Base-by-base conservation (phyloP, 371 early-diverging fungal genomes). In the Apophysomyces sp. region DNA sequence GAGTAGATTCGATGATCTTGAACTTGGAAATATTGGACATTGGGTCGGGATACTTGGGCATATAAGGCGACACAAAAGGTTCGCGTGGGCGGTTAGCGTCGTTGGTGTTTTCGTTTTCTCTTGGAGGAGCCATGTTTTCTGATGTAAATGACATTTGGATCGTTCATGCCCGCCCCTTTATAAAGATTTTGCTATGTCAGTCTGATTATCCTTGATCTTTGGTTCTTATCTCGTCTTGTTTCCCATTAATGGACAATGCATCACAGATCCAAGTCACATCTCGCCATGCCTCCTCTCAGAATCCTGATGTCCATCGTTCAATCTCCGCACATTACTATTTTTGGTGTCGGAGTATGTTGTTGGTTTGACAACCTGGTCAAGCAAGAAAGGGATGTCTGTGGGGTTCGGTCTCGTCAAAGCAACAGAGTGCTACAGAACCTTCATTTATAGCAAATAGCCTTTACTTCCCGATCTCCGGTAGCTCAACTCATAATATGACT, bases 1-100 rank as follows among this genome's bases (percentile, higher is more conserved):
- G 77, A 3, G 95, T 95, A 0, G 93, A 92, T 67, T 95, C 96
- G 74, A 95, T 95, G 69, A 95, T 93, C 77, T 87, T 84, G 71
- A 94, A 95, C 81, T 94, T 92, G 63, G 83, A 81, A 26, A 94
- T 89, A 53, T 92, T 85, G 63, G 89, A 90, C 58, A 91, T 82
- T 52, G 86, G 85, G 78, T 93, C 92, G 52, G 86, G 77, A 57
- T 71, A 86, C 63, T 82, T 84, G 57, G 80, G 83, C 34, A 76
- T 74, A 58, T 87, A 87, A 28, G 88, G 88, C 15, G 75, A 73
- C 26, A 63, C 67, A 51, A 72, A 62, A 31, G 74, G 74, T 15
- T 73, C 65, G 34, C 64, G 60, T 15, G 61, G 44, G 18, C 69
- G 64, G 16, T 57, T 30, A 3, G 11, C 44, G n/a, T 68, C 68